These are phyloP conservation scores for Excoecaria cochinchinensis DNA, from an alignment of 345 rosid genomes.

Conservation along the genomic window DNA sequence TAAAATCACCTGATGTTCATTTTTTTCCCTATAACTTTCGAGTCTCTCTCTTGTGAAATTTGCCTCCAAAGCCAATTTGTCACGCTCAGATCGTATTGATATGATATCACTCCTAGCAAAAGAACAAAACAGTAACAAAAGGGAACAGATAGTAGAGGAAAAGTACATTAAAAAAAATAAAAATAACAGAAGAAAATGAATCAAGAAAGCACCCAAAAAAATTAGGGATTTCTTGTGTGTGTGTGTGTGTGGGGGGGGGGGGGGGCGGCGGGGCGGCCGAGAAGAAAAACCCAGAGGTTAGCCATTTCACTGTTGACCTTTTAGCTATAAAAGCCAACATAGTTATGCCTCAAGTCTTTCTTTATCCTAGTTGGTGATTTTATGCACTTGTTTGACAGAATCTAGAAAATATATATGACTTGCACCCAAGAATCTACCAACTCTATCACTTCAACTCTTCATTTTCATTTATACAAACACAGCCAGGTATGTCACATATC, in stretches of 20 bases:
- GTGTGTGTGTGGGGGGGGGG: too few species aligned
- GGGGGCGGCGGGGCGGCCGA: too few species aligned
- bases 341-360: too few species aligned
- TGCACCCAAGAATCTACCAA: not conserved
- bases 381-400: not conserved
- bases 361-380: too few species aligned
- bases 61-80: slow-evolving; percentile 70
- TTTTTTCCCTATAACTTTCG: slow-evolving; percentile 68
- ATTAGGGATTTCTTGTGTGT: too few species aligned
- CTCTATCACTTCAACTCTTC: not conserved
- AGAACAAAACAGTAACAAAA: not conserved
- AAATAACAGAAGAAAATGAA: not conserved
- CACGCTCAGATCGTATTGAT: slow-evolving; percentile 69
- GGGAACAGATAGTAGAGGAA: not conserved
- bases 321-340: too few species aligned
- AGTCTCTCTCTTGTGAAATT: slow-evolving; percentile 73
- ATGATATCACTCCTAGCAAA: slow-evolving; percentile 61
- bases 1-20: slow-evolving; percentile 65
- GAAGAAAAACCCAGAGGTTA: too few species aligned
- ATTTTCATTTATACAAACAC: not conserved
- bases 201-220: not conserved
- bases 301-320: too few species aligned
- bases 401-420: not conserved
- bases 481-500: not conserved
- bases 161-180: slow-evolving; percentile 4